These are phyloP conservation scores for Bipolaris zeicola DNA, from an alignment of 2,329 filamentous ascomycete species.

Conservation along the genomic window DNA sequence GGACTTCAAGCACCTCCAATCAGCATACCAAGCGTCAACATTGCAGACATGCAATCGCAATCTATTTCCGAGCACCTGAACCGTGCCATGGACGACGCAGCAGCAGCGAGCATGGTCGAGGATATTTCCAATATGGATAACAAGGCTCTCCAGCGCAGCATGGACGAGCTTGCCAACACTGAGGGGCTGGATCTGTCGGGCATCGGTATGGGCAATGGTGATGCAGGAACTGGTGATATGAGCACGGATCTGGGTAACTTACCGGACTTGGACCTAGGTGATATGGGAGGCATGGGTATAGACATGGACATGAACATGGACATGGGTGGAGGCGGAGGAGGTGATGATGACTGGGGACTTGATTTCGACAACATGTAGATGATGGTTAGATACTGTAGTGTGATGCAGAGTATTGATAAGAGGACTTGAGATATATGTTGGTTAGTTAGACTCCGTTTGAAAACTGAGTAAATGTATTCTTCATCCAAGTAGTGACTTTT, in stretches of 20 bases:
- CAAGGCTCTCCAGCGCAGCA: conserved; percentile 40
- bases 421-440: too few relatives aligned
- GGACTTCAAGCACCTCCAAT: conserved; percentile 34
- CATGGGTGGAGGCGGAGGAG: conserved; percentile 35
- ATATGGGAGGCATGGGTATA: conserved; percentile 40
- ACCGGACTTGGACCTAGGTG: conserved; percentile 37
- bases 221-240: conserved; percentile 27
- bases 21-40: conserved; percentile 35
- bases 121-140: conserved; percentile 40
- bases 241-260: conserved; percentile 31
- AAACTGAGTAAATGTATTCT: too few relatives aligned
- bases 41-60: conserved; percentile 36
- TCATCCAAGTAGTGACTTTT: too few relatives aligned
- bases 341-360: conserved; percentile 50
- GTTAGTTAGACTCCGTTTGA: too few relatives aligned
- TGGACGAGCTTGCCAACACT: conserved; percentile 38
- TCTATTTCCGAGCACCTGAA: conserved; percentile 39
- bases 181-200: conserved; percentile 38
- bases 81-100: conserved; percentile 46
- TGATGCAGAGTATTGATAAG: too few relatives aligned
- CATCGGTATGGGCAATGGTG: conserved; percentile 38
- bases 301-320: conserved; percentile 36
- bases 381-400: not conserved
- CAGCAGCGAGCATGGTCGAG: conserved; percentile 39
- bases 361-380: conserved; percentile 49